A percentile compares a stretch with the other conserved stretches of the same genome.
Evolutionary conservation across 371 early-diverging fungal genomes (phyloP).

Genomic region (Rhizomucor pusillus): DNA sequence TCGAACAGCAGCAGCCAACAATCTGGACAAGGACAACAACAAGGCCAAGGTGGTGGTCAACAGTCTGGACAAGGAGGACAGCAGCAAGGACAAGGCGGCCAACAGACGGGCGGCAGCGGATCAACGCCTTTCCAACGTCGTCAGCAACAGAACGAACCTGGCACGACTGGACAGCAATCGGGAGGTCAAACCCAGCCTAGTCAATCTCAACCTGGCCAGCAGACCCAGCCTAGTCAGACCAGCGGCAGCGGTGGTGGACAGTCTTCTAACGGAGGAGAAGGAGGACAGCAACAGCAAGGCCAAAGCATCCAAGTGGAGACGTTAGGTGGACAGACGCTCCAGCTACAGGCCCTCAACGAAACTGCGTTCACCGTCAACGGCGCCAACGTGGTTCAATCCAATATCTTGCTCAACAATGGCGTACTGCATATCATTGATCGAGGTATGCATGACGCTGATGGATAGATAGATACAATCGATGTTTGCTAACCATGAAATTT

Average conservation of each 20-base stretch:
- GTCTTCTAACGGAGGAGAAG: not conserved
- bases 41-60: not conserved
- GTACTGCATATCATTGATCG: slow-evolving; percentile 45
- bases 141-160: too few relatives aligned
- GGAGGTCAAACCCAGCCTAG: too few relatives aligned
- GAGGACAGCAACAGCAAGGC: not conserved
- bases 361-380: slow-evolving; percentile 14
- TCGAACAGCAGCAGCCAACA: slow-evolving; percentile 4
- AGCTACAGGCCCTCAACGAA: slow-evolving; percentile 3
- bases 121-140: too few relatives aligned
- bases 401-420: slow-evolving; percentile 45
- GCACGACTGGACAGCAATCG: not conserved
- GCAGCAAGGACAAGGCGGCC: not conserved
- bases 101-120: not conserved
- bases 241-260: not conserved
- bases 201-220: not conserved
- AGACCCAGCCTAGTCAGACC: not conserved
- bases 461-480: too few relatives aligned
- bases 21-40: slow-evolving; percentile 5
- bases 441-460: too few relatives aligned
- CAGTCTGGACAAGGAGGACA: not conserved
- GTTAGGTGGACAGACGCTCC: slow-evolving; percentile 3
- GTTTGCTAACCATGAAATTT: too few relatives aligned
- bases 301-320: slow-evolving; percentile 9
- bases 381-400: slow-evolving; percentile 20